Base-by-base conservation (phyloP, 352 stramenopile genomes). In the Phytophthora litchii region DNA sequence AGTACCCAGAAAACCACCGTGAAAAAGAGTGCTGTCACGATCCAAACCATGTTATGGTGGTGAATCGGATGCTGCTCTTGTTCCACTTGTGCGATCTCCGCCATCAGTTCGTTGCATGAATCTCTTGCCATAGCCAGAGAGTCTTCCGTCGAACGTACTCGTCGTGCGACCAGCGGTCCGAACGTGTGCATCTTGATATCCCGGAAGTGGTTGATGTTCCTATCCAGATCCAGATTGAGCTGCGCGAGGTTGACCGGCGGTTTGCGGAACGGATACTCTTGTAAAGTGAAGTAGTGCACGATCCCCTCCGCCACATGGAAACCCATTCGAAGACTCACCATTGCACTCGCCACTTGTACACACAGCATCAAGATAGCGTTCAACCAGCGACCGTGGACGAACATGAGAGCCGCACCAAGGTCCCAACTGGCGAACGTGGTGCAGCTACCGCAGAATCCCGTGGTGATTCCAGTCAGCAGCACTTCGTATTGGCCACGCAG, bases 361-460 rank as follows among this genome's bases (percentile, higher is more conserved):
- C 50, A 57, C 29, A 88, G 46, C 67, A 80, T 64, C 14, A 88
- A 48, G 20, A 84, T 31, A 29, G 78, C 78, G 36, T 83, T 72
- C 3, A 78, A 47, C 78, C 75, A 88, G 34, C 51, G 48, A 27
- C 71, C 70, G 37, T 71, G 73, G 46, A 84, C 65, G 41, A 86
- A 88, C 68, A 80, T 72, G 32, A 74, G 61, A 3, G 73, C 73
- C 3, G 67, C 73, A 5, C 63, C 66, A 2, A 89, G 47, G 31
- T 86, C 74, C 80, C 80, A 89, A 21, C 70, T 82, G 25, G 80
- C 70, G 36, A 89, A 89, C 3, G 80, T 88, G 23, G 80, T 89
- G 54, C 77, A 88, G 57, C 65, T 82, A 46, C 80, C 80, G 54
- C 80, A 89, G 29, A 89, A 89, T 10, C 80, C 80, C n/a, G 80